Percentiles rank a stretch among this genome's conserved stretches.
phyloP scores from a whole-genome alignment of 306 rosid species.

The Rubus idaeus region DNA sequence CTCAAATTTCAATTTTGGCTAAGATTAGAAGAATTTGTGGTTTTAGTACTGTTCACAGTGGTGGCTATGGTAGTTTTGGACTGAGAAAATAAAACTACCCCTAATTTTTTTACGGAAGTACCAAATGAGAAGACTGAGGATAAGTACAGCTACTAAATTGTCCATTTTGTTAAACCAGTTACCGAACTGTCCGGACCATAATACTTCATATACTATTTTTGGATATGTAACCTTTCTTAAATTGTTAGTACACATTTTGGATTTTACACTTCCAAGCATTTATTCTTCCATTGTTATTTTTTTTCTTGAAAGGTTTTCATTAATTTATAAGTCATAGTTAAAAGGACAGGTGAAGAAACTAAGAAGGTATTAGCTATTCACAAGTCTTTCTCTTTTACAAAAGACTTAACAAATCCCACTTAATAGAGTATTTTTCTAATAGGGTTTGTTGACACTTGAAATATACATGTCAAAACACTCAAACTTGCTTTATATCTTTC shows the following conservation, averaged over 20 bases:
- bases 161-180: too few relatives aligned
- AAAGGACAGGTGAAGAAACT: neutral
- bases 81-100: too few relatives aligned
- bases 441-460: constrained; percentile 13
- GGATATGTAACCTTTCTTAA: too few relatives aligned
- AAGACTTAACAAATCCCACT: neutral
- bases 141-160: too few relatives aligned
- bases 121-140: too few relatives aligned
- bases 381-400: neutral
- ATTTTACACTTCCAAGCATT: neutral
- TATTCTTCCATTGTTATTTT: neutral
- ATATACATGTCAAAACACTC: neutral
- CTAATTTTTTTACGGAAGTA: too few relatives aligned
- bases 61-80: too few relatives aligned
- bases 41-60: too few relatives aligned
- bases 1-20: too few relatives aligned
- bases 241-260: neutral
- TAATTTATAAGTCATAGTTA: neutral
- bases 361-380: neutral
- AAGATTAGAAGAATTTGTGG: too few relatives aligned
- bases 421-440: neutral
- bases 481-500: constrained; percentile 9
- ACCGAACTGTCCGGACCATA: too few relatives aligned
- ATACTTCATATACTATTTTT: too few relatives aligned
- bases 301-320: neutral